Conservation (phyloP, 2,329 filamentous ascomycete species). For the Stagonosporopsis vannaccii region DNA sequence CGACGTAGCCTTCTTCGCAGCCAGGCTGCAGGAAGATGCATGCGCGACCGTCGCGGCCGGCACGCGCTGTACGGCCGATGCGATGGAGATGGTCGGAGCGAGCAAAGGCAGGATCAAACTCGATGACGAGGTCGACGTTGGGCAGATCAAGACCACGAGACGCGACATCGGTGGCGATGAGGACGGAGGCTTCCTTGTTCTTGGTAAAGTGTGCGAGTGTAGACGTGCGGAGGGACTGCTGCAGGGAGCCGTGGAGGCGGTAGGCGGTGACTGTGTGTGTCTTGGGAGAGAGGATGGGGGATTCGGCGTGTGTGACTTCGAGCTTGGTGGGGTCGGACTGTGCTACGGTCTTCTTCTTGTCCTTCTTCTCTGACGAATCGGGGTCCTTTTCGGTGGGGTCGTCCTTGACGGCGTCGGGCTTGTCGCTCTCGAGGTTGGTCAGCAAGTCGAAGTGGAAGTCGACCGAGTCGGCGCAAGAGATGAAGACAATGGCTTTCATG, state of each 20-base stretch:
- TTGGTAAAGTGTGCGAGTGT: slow-evolving; percentile 82
- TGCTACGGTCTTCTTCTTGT: slow-evolving; percentile 46
- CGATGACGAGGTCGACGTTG: slow-evolving; percentile 91
- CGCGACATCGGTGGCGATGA: slow-evolving; percentile 94
- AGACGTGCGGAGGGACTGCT: slow-evolving; percentile 84
- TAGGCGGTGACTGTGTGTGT: slow-evolving; percentile 82
- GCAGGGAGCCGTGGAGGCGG: slow-evolving; percentile 89
- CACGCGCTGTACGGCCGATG: slow-evolving; percentile 91
- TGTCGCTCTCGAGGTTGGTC: slow-evolving; percentile 52
- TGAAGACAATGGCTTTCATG: slow-evolving; percentile 97
- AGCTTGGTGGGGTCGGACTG: slow-evolving; percentile 52
- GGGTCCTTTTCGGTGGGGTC: slow-evolving; percentile 35
- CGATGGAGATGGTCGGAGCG: slow-evolving; percentile 93
- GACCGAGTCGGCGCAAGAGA: slow-evolving; percentile 95
- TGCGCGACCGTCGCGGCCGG: slow-evolving; percentile 85
- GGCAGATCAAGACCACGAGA: slow-evolving; percentile 95
- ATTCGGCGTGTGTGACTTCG: slow-evolving; percentile 68
- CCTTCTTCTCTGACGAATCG: slow-evolving; percentile 20
- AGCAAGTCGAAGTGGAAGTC: slow-evolving; percentile 95
- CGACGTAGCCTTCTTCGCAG: slow-evolving; percentile 88
- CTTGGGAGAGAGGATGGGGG: slow-evolving; percentile 75
- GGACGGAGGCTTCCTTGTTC: slow-evolving; percentile 76
- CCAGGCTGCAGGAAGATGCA: slow-evolving; percentile 90
- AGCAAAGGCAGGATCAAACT: slow-evolving; percentile 95
- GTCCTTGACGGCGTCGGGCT: slow-evolving; percentile 31